Conservation (phyloP, 495 filamentous ascomycete species). For the Tuber indicum region DNA sequence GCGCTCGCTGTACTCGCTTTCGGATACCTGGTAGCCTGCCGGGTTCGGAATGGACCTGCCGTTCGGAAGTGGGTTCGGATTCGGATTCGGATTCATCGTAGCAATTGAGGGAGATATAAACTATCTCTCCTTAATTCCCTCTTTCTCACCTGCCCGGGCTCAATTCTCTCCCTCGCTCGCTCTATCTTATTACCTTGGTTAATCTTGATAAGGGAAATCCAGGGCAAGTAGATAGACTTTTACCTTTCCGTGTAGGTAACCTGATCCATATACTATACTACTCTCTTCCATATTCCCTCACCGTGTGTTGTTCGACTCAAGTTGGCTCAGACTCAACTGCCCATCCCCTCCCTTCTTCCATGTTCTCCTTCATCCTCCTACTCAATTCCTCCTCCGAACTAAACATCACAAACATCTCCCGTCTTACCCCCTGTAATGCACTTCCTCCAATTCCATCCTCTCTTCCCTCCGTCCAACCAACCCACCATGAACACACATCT, state of each 20-base stretch:
- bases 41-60: conserved; percentile 5
- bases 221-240: not conserved
- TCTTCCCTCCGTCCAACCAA: not conserved
- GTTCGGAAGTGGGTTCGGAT: not conserved
- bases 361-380: not conserved
- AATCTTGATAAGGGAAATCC: not conserved
- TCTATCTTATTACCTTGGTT: not conserved
- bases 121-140: not conserved
- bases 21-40: conserved; percentile 1
- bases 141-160: not conserved
- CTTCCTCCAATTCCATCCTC: not conserved
- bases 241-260: not conserved
- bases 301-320: not conserved
- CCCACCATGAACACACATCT: conserved; percentile 3
- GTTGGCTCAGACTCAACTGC: not conserved
- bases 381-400: not conserved
- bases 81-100: conserved; percentile 2
- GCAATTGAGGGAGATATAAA: not conserved
- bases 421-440: not conserved
- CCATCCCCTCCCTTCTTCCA: not conserved
- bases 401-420: not conserved
- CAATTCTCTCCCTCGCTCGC: not conserved
- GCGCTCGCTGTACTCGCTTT: not conserved
- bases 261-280: conserved; percentile 1
- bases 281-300: not conserved